A percentile compares a stretch with the other conserved stretches of the same genome.
Conservation (phyloP, 352 stramenopile species). For the Halophytophthora batemanensis region DNA sequence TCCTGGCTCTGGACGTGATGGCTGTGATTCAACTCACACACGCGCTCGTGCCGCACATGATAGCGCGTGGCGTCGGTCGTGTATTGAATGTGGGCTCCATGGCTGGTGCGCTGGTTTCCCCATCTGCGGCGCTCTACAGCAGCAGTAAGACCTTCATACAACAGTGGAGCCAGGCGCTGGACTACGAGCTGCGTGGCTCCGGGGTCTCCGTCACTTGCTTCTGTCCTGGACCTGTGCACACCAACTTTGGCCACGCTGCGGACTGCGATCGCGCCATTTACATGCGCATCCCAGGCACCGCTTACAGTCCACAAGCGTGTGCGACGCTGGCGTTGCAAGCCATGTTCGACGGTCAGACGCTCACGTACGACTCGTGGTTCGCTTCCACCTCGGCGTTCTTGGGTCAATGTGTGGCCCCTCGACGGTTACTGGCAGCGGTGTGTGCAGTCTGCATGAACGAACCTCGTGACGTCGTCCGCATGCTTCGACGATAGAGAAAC, state of each 20-base stretch:
- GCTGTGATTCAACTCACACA: slow-evolving; percentile 49
- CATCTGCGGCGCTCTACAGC: slow-evolving; percentile 58
- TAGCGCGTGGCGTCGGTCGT: slow-evolving; percentile 52
- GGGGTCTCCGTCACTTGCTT: slow-evolving; percentile 71
- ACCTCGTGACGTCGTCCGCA: slow-evolving; percentile 22
- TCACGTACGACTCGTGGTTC: slow-evolving; percentile 51
- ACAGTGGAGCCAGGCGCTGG: slow-evolving; percentile 64
- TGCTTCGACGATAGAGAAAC: slow-evolving; percentile 21
- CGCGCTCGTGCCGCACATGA: slow-evolving; percentile 64
- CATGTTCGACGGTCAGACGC: slow-evolving; percentile 48
- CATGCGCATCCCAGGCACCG: slow-evolving; percentile 33
- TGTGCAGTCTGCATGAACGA: slow-evolving; percentile 34
- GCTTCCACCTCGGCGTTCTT: slow-evolving; percentile 30
- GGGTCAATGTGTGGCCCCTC: slow-evolving; percentile 30
- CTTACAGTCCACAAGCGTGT: slow-evolving; percentile 37
- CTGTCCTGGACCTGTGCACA: slow-evolving; percentile 53
- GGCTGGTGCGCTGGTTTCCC: slow-evolving; percentile 41
- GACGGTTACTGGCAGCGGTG: slow-evolving; percentile 34
- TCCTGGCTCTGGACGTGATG: slow-evolving; percentile 62
- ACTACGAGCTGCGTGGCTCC: slow-evolving; percentile 63
- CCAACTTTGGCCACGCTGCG: slow-evolving; percentile 53
- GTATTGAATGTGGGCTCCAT: slow-evolving; percentile 80
- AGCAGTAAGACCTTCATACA: slow-evolving; percentile 67
- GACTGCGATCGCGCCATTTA: slow-evolving; percentile 43
- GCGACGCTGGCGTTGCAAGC: slow-evolving; percentile 44